Evolutionary conservation across 176 grass and related monocot species (phyloP).

Genomic region (Oryza officinalis): DNA sequence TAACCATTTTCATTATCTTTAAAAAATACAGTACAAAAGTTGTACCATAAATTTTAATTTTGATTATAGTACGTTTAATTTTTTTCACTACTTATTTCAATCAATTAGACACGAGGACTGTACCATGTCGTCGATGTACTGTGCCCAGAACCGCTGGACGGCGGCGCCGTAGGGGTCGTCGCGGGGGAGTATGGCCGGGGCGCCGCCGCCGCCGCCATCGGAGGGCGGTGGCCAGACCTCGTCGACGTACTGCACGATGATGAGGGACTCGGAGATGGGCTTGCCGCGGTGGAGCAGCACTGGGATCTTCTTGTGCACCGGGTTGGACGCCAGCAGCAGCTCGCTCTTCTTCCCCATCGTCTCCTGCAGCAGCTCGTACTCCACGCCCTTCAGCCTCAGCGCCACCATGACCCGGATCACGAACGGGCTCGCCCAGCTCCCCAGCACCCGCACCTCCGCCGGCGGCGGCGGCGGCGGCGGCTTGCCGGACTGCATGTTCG

Average conservation of each 20-base stretch:
- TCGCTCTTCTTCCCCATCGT: constrained; percentile 35
- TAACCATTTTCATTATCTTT: too few species aligned
- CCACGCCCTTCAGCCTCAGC: constrained; percentile 51
- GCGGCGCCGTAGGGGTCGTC: constrained; percentile 41
- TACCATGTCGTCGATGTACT: constrained; percentile 49
- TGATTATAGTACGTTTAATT: too few species aligned
- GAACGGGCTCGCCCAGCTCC: constrained; percentile 44
- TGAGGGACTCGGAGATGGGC: constrained; percentile 43
- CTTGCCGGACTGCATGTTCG: neutral
- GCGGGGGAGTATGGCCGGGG: constrained; percentile 25
- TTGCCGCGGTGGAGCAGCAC: constrained; percentile 51
- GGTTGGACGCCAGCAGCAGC: constrained; percentile 48
- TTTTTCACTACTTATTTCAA: too few species aligned
- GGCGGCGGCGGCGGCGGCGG: neutral
- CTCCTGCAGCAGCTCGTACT: constrained; percentile 47
- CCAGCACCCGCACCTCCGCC: constrained; percentile 48
- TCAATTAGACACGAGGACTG: too few species aligned
- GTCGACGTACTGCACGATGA: constrained; percentile 61
- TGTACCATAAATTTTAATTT: too few species aligned
- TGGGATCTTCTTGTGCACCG: constrained; percentile 50
- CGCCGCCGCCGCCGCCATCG: neutral
- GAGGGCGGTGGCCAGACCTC: constrained; percentile 45
- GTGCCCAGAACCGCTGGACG: constrained; percentile 48
- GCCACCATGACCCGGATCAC: constrained; percentile 30
- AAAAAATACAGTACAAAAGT: too few species aligned